A percentile compares a stretch with the other conserved stretches of the same genome.
Evolutionary conservation across 768 basidiomycete genomes (phyloP).

Genomic region (Suillus spraguei): DNA sequence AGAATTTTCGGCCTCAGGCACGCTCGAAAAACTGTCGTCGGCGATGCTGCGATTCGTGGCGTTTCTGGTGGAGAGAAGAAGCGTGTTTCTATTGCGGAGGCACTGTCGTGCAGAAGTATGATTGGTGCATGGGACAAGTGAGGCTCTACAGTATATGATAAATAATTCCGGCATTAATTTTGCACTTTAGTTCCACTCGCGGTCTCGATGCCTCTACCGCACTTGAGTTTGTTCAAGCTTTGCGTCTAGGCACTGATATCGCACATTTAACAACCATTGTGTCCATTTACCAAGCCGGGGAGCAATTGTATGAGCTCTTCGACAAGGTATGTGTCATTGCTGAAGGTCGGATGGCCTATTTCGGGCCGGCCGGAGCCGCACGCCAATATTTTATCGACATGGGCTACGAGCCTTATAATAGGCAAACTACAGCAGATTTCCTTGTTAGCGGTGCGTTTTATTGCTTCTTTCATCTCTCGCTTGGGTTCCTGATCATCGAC

Average conservation of each 20-base stretch:
- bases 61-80: slow-evolving; percentile 81
- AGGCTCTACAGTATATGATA: slow-evolving; percentile 14
- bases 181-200: slow-evolving; percentile 55
- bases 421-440: slow-evolving; percentile 66
- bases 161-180: not conserved
- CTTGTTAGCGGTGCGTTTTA: slow-evolving; percentile 43
- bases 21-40: slow-evolving; percentile 71
- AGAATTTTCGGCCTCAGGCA: slow-evolving; percentile 79
- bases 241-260: slow-evolving; percentile 65
- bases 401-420: slow-evolving; percentile 53
- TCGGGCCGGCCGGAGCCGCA: slow-evolving; percentile 53
- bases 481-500: slow-evolving; percentile 13
- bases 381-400: slow-evolving; percentile 57
- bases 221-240: slow-evolving; percentile 67
- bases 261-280: slow-evolving; percentile 63
- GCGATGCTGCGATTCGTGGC: slow-evolving; percentile 76
- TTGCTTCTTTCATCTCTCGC: not conserved
- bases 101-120: slow-evolving; percentile 59
- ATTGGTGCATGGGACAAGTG: slow-evolving; percentile 82
- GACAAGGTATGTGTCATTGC: slow-evolving; percentile 69
- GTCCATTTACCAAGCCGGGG: slow-evolving; percentile 86
- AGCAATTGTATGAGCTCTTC: slow-evolving; percentile 62
- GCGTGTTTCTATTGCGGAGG: slow-evolving; percentile 78
- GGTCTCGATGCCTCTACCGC: slow-evolving; percentile 73
- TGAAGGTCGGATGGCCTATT: slow-evolving; percentile 58